phyloP scores from a whole-genome alignment of 257 asterid genomes.

The Cinchona pubescens region DNA sequence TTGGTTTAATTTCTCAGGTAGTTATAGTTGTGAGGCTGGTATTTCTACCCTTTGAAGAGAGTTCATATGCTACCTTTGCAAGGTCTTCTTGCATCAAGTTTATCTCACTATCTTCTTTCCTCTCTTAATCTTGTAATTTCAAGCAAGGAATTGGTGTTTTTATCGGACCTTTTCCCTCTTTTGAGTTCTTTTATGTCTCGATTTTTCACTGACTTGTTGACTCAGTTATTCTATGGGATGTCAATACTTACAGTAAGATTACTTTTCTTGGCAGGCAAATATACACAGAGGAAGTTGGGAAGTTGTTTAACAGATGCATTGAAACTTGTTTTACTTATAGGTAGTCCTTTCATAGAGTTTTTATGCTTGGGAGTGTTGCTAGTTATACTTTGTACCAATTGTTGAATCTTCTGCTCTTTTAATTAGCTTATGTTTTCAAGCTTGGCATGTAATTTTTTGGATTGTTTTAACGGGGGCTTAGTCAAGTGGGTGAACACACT shows the following conservation, averaged over 20 bases:
- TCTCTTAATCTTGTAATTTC: conserved; percentile 9
- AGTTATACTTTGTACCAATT: background rate
- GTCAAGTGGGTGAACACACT: background rate
- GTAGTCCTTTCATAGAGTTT: background rate
- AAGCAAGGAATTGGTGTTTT: conserved; percentile 7
- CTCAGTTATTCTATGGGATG: background rate
- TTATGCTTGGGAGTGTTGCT: background rate
- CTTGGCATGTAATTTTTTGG: background rate
- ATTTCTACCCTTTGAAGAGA: conserved; percentile 96
- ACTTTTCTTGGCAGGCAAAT: conserved; percentile 48
- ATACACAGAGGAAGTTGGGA: conserved; percentile 50
- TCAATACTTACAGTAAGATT: background rate
- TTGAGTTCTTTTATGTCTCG: background rate
- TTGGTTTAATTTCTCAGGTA: conserved; percentile 61
- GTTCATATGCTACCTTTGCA: conserved; percentile 89
- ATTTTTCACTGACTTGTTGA: background rate
- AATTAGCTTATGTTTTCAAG: background rate
- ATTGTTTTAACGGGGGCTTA: background rate
- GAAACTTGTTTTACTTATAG: conserved; percentile 66
- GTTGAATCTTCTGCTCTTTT: background rate
- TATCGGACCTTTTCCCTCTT: background rate
- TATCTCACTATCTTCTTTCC: conserved; percentile 42
- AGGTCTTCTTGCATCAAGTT: conserved; percentile 98
- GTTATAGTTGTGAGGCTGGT: conserved; percentile 95
- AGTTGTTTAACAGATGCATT: conserved; percentile 73